These are phyloP conservation scores for Fraxinus sp. DNA, from an alignment of 305 asterid species.

Conservation along the genomic window DNA sequence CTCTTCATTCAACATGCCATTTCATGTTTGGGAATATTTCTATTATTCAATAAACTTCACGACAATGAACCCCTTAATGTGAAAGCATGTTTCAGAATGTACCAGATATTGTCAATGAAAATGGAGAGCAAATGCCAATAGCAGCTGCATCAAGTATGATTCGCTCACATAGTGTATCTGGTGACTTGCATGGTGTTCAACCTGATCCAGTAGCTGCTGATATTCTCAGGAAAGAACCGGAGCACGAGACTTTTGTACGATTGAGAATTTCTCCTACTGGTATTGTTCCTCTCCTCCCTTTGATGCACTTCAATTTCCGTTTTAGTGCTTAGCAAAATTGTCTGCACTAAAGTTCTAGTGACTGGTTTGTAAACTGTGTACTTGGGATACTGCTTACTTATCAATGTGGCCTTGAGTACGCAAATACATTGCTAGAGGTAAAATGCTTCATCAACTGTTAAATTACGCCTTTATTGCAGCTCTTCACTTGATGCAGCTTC, in stretches of 20 bases:
- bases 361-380: not conserved
- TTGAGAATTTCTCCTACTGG: slow-evolving; percentile 81
- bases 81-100: slow-evolving; percentile 48
- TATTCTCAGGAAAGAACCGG: slow-evolving; percentile 93
- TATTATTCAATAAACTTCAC: slow-evolving; percentile 7
- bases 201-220: slow-evolving; percentile 99
- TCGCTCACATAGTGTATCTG: slow-evolving; percentile 89
- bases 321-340: slow-evolving; percentile 7
- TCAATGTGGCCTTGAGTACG: not conserved
- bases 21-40: slow-evolving; percentile 1
- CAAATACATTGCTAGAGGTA: slow-evolving; percentile 14
- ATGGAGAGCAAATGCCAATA: slow-evolving; percentile 62
- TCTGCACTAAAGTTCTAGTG: not conserved
- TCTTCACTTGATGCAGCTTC: slow-evolving; percentile 3
- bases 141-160: slow-evolving; percentile 79
- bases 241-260: slow-evolving; percentile 94
- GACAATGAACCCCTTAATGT: slow-evolving; percentile 36
- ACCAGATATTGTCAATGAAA: slow-evolving; percentile 49
- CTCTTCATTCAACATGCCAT: slow-evolving; percentile 8
- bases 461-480: not conserved
- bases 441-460: slow-evolving; percentile 12
- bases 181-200: slow-evolving; percentile 94
- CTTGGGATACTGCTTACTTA: not conserved
- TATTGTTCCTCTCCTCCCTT: slow-evolving; percentile 36
- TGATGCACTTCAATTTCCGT: slow-evolving; percentile 10